Base-by-base conservation (phyloP, 164 flowering plant species). In the Berberis vulgaris region DNA sequence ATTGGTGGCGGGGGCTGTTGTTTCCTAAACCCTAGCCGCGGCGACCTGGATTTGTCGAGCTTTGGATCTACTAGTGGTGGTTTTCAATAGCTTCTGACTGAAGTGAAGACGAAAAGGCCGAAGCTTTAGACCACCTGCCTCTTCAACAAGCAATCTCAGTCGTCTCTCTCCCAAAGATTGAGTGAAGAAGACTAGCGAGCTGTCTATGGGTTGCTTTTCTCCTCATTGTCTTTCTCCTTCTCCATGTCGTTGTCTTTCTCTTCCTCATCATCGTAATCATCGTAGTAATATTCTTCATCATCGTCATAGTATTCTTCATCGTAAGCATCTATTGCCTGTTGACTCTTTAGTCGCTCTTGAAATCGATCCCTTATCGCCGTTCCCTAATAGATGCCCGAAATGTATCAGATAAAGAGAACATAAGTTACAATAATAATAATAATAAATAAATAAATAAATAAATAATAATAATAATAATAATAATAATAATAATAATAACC, bases 281-380 rank as follows among this genome's bases (percentile, higher is more conserved):
- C 75, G 3, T 73, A 64, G 13, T 71, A 53, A 13, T 68, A 49
- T 11, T 72, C 64, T 1, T 71, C 71, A 3, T 67, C 70, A 5
- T 70, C 73, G 49, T 67, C 77, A 4, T 73, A 65, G 10, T 73
- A 46, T 38, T 26, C 26, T 26, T 0, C 26, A 26, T 70, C 13
- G 2, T 75, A 70, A 2, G 74, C 74, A 2, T 64, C 9, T 5
- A 57, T 73, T 46, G 13, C 49, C 26, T 63, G 65, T 58, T 69
- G 75, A 49, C 65, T 54, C 66, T 55, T 72, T 46, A 75, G 66
- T 8, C 75, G 49, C 50, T 71, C 75, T 64, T 75, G 73, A 11
- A 75, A 72, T 47, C 76, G 57, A 50, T 72, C 73, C 60, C 71
- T 75, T 38, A 72, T 75, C 11, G 74, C 72, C 4, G 72, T 68